A percentile compares a stretch with the other conserved stretches of the same genome.
These are phyloP conservation scores for Lolium multiflorum DNA, from an alignment of 176 grass and related monocot genomes.

Conservation along the genomic window DNA sequence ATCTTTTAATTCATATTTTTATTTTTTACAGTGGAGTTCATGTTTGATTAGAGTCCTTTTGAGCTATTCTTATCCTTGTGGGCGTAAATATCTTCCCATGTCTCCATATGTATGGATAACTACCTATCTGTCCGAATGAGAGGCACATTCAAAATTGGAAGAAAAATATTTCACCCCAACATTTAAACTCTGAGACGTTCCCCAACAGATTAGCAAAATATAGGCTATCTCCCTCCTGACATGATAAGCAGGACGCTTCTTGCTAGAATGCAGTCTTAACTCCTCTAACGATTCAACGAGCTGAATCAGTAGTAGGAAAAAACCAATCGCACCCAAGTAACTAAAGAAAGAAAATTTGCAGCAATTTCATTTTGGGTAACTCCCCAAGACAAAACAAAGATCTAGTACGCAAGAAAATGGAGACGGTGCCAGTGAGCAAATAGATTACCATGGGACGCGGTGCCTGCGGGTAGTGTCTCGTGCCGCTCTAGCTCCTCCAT, in stretches of 20 bases:
- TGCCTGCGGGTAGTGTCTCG: constrained; percentile 20
- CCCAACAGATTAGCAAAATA: neutral
- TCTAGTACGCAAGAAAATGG: neutral
- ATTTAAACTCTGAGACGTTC: neutral
- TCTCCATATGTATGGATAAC: neutral
- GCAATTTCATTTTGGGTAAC: neutral
- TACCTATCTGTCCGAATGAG: neutral
- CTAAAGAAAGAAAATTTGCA: neutral
- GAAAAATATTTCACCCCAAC: neutral
- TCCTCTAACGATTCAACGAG: too few relatives aligned
- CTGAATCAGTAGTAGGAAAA: too few relatives aligned
- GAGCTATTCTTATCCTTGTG: neutral
- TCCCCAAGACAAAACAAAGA: neutral
- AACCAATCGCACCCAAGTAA: neutral
- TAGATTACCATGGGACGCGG: constrained; percentile 42
- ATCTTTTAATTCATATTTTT: constrained; percentile 31
- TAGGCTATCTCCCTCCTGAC: too few relatives aligned
- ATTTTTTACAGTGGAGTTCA: neutral
- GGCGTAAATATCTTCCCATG: constrained; percentile 10
- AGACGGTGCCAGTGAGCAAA: neutral
- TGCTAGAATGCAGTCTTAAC: too few relatives aligned
- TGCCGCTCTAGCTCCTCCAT: neutral
- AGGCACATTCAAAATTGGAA: constrained; percentile 20
- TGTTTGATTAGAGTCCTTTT: neutral
- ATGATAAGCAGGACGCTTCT: too few relatives aligned